Evolutionary conservation across 176 grass and related monocot species (phyloP).

Genomic region (Zoysia japonica): DNA sequence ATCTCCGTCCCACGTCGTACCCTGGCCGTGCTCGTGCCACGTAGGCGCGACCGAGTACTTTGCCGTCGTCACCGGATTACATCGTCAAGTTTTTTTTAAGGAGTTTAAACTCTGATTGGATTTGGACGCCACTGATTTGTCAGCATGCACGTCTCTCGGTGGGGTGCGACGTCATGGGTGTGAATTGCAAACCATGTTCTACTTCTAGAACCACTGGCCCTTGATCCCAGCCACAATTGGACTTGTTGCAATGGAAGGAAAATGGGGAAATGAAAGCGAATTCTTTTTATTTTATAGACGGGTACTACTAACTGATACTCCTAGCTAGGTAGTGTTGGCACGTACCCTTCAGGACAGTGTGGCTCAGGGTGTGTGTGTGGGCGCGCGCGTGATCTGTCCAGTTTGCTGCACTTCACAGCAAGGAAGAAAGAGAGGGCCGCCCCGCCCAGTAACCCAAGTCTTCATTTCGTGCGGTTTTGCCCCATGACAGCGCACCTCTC

Average conservation of each 20-base stretch:
- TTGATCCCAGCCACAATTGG: neutral
- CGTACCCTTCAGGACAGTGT: slow-evolving; percentile 23
- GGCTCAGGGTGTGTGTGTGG: neutral
- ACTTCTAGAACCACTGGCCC: neutral
- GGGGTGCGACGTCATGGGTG: neutral
- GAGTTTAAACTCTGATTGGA: neutral
- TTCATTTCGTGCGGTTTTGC: slow-evolving; percentile 34
- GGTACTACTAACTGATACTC: no score
- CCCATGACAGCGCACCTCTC: slow-evolving; percentile 13
- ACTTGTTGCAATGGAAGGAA: neutral
- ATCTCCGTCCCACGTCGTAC: slow-evolving; percentile 37
- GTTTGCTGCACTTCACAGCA: neutral
- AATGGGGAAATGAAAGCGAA: no score
- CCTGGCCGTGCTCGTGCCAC: slow-evolving; percentile 44
- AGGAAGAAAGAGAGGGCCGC: no score
- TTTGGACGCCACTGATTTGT: slow-evolving; percentile 5
- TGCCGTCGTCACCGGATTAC: slow-evolving; percentile 25
- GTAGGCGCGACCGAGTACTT: neutral
- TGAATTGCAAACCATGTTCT: slow-evolving; percentile 6
- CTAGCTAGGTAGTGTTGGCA: slow-evolving; percentile 13
- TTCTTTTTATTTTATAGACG: no score
- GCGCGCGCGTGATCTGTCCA: neutral
- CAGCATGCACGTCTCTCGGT: slow-evolving; percentile 20
- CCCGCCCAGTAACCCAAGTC: neutral
- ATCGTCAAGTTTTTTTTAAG: neutral